Evolutionary conservation across 495 filamentous ascomycete species (phyloP), one percentile per base, ranked within the genome.

Genomic region (Penicillium chermesinum): DNA sequence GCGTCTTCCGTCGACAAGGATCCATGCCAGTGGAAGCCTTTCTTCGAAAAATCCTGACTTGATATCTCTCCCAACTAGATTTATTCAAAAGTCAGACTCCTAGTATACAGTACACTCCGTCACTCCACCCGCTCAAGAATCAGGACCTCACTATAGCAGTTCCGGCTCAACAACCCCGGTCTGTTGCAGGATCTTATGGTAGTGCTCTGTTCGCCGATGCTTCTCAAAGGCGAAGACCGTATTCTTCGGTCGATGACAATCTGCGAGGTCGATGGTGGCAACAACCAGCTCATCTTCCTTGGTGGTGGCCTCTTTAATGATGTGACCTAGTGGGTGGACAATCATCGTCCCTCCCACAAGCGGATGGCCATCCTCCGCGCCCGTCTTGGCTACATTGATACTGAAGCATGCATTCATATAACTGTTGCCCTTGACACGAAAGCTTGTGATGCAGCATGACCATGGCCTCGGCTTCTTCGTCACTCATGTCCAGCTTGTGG

Each of bases 391-490:
- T 6, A 67, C 61, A 43, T 56, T 64, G 37, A 77, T 65, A 15
- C 64, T 67, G 48, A 75, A 77, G 47, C 65, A 70, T 14, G 66
- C 63, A 46, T 77, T 75, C 63, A 70, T 73, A 47, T 77, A 77
- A 18, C 58, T 64, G 46, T 74, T 69, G 2, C n/a, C 58, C 61
- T 51, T 73, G 69, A 61, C 71, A 69, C 5, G 66, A 65, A 21
- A 77, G 60, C 39, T 65, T 60, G 44, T 75, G 73, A 45, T 75
- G 71, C 49, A 74, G 71, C 20, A 73, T 54, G 2, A 71, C 64
- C 39, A 71, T 51, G 16, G 54, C 56, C 52, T 72, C 63, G n/a
- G 70, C 69, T 25, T 67, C 62, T 49, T 69, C 55, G 3, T 51
- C 53, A 14, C 57, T 61, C 64, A 73, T 68, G 12, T 62, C 64